Evolutionary conservation across 1,284 basidiomycete genomes (phyloP), one percentile per base, ranked within the genome.

Genomic region (Boletellus sp.): DNA sequence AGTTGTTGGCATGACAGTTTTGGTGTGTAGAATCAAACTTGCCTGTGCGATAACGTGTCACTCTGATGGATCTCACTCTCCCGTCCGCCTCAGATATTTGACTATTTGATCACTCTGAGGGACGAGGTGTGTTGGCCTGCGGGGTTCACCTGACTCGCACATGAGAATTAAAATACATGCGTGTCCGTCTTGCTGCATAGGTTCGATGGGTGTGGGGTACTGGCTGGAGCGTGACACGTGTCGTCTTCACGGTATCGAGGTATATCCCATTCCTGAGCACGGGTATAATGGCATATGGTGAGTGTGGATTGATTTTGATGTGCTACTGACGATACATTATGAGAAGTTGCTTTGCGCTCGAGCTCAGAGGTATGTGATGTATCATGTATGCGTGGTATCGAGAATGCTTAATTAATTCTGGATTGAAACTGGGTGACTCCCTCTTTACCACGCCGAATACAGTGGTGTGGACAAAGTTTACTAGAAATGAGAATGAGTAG

Each of bases 261-360:
- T 57, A 61, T 43, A 22, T 61, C 7, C 56, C 56, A 4, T 57
- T 59, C 27, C 37, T 21, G 6, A 53, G 56, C 2, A n/a, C 21
- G 22, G 56, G 27, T 3, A 20, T 57, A 38, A 51, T 47, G 10
- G 40, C 32, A 19, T 55, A 54, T 27, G 26, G 56, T 59, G 29
- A 40, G 54, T 23, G 21, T 41, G 3, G 13, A 6, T 14, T 8
- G 2, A 16, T 5, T 16, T 32, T 14, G 11, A 22, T 34, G 21
- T 29, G 7, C 11, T 4, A 4, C 39, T 49, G 17, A 58, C 7
- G 6, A 33, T 3, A 2, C 2, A 43, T 41, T 14, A 11, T 2
- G 6, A 14, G 13, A 26, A 57, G 55, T 14, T 41, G 44, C 50
- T n/a, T 37, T 54, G 16, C 35, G 42, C 21, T 43, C 41, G 7